Base-by-base conservation (phyloP, 1,139 yeast species). In the Debaryomyces robertsiae region DNA sequence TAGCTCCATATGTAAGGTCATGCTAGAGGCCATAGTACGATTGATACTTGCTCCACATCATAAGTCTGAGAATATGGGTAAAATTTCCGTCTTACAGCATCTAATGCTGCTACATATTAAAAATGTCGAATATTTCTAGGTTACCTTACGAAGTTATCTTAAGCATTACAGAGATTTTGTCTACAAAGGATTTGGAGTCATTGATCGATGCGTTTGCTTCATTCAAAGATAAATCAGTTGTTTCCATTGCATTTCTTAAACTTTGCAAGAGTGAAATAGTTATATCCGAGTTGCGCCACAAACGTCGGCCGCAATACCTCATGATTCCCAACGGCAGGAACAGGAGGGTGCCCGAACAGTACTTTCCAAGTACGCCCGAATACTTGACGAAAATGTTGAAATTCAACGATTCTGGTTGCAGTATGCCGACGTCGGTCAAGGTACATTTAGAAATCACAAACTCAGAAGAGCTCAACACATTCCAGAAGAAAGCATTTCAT, bases 131-230 rank as follows among this genome's bases (percentile, higher is more conserved):
- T 15, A 33, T 33, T 16, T 33, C 36, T 14, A 25, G 13, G 4
- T 17, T 33, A 17, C 36, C 36, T 17, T 33, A 27, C 18, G 36
- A 33, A 11, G 27, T 33, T 5, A 16, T 33, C 18, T 33, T 25
- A 7, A 27, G 25, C 7, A n/a, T 33, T 13, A 29, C 15, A 5
- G 9, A 15, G 10, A 15, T 16, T 25, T 24, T 33, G 11, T n/a
- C 36, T 10, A 33, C 24, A 10, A 11, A 9, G 3, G 36, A 33
- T 11, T 27, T 33, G n/a, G 16, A 17, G 16, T 23, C 30, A 7
- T 25, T 33, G 9, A 16, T 25, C 6, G 14, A 27, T 1, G 30
- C 23, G 9, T 33, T 33, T 13, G 4, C 10, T 27, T 9, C 7
- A 9, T 15, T 25, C 4, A 4, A 33, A 9, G 36, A 33, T 33